These are phyloP conservation scores for Starmerella powellii DNA, from an alignment of 805 yeast species.

Conservation along the genomic window DNA sequence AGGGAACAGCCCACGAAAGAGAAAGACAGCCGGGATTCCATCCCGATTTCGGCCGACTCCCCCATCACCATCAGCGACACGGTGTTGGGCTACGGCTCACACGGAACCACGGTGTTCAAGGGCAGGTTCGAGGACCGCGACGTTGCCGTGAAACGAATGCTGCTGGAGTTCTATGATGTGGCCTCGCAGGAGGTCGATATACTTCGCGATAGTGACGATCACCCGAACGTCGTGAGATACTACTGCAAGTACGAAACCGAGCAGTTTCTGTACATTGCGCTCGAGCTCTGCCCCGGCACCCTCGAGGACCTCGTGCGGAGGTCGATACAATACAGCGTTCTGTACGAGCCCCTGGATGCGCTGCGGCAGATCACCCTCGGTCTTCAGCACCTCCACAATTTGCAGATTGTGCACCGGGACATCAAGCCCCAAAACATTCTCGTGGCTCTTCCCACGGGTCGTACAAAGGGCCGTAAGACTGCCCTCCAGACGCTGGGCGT, in stretches of 20 bases:
- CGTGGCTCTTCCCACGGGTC: conserved; percentile 48
- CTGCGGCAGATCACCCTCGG: conserved; percentile 74
- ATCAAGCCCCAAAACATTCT: conserved; percentile 88
- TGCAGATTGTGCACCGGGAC: conserved; percentile 90
- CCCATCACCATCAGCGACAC: conserved; percentile 44
- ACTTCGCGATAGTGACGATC: conserved; percentile 89
- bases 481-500: conserved; percentile 24
- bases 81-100: conserved; percentile 89
- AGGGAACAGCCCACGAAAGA: conserved; percentile 4
- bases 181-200: conserved; percentile 85
- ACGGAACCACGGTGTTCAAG: conserved; percentile 86
- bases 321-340: conserved; percentile 29
- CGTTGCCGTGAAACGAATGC: conserved; percentile 91
- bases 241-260: conserved; percentile 88
- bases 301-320: conserved; percentile 59
- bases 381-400: conserved; percentile 68
- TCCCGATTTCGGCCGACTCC: conserved; percentile 1
- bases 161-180: conserved; percentile 82
- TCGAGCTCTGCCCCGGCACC: conserved; percentile 82
- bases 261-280: conserved; percentile 78
- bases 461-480: background rate
- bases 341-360: conserved; percentile 29
- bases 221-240: conserved; percentile 86
- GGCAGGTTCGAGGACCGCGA: conserved; percentile 87
- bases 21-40: background rate